Evolutionary conservation across 2,329 filamentous ascomycete species (phyloP), one percentile per base, ranked within the genome.

Genomic region (Curvularia hawaiiensis): DNA sequence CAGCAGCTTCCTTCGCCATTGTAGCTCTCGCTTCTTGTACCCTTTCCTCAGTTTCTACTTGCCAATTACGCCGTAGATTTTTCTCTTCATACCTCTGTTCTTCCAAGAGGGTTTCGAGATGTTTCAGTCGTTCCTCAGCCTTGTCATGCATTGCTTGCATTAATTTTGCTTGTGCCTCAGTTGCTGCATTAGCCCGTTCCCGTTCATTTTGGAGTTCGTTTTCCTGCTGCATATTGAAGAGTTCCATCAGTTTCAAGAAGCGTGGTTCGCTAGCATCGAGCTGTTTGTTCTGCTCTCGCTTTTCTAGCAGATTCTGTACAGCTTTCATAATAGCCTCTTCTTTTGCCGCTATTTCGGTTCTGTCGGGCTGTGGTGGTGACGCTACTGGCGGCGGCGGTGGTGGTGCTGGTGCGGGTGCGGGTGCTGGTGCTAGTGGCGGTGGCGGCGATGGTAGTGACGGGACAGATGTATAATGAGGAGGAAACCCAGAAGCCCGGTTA

Each of bases 161-260:
- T 4, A 60, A 40, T 43, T 54, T 54, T 0, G 54, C 31, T 20
- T 51, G 20, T 26, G 9, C 24, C 16, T 62, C 55, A 20, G 33
- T 28, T 18, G n/a, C 8, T 38, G 40, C 41, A 44, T 51, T 54
- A 11, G 56, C 47, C 24, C 33, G 50, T 26, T 59, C 56, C 8
- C 49, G 26, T 47, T 60, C 54, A 14, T 4, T 24, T 40, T 51
- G 28, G 3, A 26, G 45, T 9, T 55, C 41, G 12, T 39, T 39
- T 39, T 64, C 63, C 39, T 60, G 45, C 28, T 62, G 57, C 12
- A 24, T 40, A 11, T 45, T 43, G 1, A 65, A 50, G 10, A 64
- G 2, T 9, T 58, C 38, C 40, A 59, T 40, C 8, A 64, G 43
- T n/a, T 20, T 64, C 10, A 50, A 41, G n/a, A 63, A 52, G 14